Evolutionary conservation across 768 basidiomycete species (phyloP), one percentile per base, ranked within the genome.

Genomic region (Chalciporus piperatus): DNA sequence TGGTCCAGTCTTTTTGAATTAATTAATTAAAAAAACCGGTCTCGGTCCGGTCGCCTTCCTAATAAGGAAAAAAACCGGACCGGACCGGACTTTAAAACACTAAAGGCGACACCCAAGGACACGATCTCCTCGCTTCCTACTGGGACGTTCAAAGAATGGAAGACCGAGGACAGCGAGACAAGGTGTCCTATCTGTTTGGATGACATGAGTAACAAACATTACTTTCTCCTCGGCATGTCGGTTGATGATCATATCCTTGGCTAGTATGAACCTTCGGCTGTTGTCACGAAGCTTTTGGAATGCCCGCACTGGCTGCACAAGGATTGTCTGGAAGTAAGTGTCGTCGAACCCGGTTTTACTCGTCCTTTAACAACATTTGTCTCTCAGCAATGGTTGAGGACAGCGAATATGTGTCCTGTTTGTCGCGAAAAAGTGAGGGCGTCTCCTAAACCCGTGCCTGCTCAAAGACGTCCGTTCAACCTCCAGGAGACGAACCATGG

Each of bases 131-230:
- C 75, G 0, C 69, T 91, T 45, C 83, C 87, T 17, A 81, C 74
- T 14, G 84, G 75, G 0, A 64, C 73, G 17, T 91, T 83, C 66
- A 80, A 79, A 58, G 87, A 89, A 28, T 90, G 87, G 85, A 77
- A 75, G 41, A 80, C 73, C 6, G 64, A 74, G 2, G 84, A 84
- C 35, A 82, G 83, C 49, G 89, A 92, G 56, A 72, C 79, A 49
- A 77, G 88, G 41, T 92, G 90, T 66, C 89, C 90, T 2, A 92
- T 92, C 47, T 92, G 90, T 62, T 68, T 92, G 56, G 89, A 92
- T 55, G 89, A 92, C 68, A 90, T 89, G 61, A 47, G 87, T 76
- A 1, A 8, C n/a, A 9, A 28, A 6, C 9, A 12, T 33, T 17
- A 14, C 5, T 48, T 53, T 35, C 13, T 13, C 12, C n/a, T 32